phyloP scores from a whole-genome alignment of 371 early-diverging fungal species.

The Nematocida major region DNA sequence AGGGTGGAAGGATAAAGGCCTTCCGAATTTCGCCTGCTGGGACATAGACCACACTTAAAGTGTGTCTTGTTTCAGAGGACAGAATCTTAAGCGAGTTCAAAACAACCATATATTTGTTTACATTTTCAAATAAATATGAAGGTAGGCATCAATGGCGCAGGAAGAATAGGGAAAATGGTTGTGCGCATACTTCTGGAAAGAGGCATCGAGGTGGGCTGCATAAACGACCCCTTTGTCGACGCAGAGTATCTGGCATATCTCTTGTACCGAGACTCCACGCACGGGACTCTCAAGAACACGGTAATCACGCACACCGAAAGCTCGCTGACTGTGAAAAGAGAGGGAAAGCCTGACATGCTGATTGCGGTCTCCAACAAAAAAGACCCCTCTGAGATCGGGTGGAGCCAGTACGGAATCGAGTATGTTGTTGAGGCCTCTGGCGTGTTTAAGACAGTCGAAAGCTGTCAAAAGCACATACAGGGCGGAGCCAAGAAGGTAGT shows the following conservation, averaged over 20 bases:
- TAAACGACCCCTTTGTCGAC: slow-evolving; percentile 95
- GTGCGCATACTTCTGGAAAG: slow-evolving; percentile 59
- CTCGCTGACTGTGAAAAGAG: slow-evolving; percentile 70
- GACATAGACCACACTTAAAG: slow-evolving; percentile 2
- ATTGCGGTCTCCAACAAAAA: slow-evolving; percentile 70
- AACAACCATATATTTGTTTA: slow-evolving; percentile 47
- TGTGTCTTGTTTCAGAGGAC: slow-evolving; percentile 13
- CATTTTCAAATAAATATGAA: slow-evolving; percentile 62
- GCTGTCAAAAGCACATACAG: slow-evolving; percentile 76
- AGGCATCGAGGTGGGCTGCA: slow-evolving; percentile 76
- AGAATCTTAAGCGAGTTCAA: slow-evolving; percentile 43
- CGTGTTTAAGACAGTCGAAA: slow-evolving; percentile 82
- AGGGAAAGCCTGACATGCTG: slow-evolving; percentile 74
- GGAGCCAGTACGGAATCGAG: slow-evolving; percentile 77
- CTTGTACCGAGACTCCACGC: slow-evolving; percentile 90
- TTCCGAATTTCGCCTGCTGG: not conserved
- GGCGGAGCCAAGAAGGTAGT: slow-evolving; percentile 92
- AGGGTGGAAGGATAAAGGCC: slow-evolving; percentile 18
- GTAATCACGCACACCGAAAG: slow-evolving; percentile 63
- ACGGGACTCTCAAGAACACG: slow-evolving; percentile 67
- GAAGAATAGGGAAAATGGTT: slow-evolving; percentile 94
- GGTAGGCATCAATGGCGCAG: slow-evolving; percentile 88
- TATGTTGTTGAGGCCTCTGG: slow-evolving; percentile 96
- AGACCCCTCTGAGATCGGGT: slow-evolving; percentile 78
- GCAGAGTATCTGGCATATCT: slow-evolving; percentile 86